Percentiles rank a stretch among this genome's conserved stretches.
Conservation (phyloP, 495 filamentous ascomycete genomes). For the Hypoxylon perforatum region DNA sequence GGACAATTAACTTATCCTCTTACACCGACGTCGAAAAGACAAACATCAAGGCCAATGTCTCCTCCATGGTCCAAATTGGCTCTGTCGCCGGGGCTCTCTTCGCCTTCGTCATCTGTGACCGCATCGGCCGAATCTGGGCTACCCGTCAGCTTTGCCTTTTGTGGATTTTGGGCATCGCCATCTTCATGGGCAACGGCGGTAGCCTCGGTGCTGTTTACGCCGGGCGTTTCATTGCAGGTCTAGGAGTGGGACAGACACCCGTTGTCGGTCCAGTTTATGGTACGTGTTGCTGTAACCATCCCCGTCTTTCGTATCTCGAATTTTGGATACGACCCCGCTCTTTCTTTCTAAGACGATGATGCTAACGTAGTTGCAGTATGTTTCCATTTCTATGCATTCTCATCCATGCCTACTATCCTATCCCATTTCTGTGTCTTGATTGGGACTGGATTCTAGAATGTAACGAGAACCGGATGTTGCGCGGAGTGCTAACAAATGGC, state of each 20-base stretch:
- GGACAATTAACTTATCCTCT: constrained; percentile 65
- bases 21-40: constrained; percentile 65
- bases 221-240: constrained; percentile 73
- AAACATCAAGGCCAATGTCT: constrained; percentile 75
- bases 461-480: constrained; percentile 1
- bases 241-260: constrained; percentile 74
- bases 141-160: constrained; percentile 72
- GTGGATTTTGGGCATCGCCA: constrained; percentile 74
- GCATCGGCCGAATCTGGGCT: constrained; percentile 75
- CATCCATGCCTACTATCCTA: neutral
- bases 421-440: neutral
- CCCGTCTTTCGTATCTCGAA: neutral
- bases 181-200: constrained; percentile 73
- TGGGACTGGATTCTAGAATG: constrained; percentile 10
- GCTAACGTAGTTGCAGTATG: constrained; percentile 30
- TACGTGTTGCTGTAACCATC: constrained; percentile 9
- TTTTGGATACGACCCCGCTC: no score
- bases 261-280: constrained; percentile 70
- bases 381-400: constrained; percentile 1
- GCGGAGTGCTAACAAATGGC: constrained; percentile 17
- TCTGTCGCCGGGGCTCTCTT: constrained; percentile 72
- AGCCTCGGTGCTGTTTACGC: constrained; percentile 72
- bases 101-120: constrained; percentile 75
- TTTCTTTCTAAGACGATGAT: neutral
- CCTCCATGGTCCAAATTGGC: constrained; percentile 78